phyloP scores from a whole-genome alignment of 306 rosid genomes.

The Castanea crenata region DNA sequence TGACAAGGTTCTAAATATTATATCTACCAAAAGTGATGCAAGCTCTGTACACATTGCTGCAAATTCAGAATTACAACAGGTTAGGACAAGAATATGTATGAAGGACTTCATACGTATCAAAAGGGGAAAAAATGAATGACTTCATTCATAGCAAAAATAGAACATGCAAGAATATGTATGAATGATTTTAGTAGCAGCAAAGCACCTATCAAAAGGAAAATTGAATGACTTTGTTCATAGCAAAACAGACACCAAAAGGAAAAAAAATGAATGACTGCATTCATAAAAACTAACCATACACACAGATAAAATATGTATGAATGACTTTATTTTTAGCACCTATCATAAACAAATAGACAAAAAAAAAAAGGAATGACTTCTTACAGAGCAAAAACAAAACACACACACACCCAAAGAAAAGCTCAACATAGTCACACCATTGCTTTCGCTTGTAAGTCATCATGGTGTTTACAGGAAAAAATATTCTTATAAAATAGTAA shows the following conservation, averaged over 20 bases:
- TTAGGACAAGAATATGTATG: neutral
- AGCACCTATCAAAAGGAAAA: no score
- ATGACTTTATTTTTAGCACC: neutral
- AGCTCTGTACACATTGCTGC: conserved; percentile 68
- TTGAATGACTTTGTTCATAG: no score
- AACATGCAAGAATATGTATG: no score
- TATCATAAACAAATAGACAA: neutral
- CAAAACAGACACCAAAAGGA: no score
- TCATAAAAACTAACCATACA: no score
- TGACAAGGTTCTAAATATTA: conserved; percentile 57
- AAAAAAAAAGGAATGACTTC: no score
- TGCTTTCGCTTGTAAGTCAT: neutral
- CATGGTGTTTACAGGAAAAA: neutral
- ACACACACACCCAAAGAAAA: neutral
- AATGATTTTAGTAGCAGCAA: no score
- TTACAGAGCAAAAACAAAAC: no score
- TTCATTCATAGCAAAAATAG: no score
- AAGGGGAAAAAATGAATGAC: no score
- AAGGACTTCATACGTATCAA: neutral
- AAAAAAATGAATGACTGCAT: no score
- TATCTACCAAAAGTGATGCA: conserved; percentile 57
- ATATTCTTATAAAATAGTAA: neutral
- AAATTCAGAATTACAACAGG: conserved; percentile 19
- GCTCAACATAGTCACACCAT: neutral
- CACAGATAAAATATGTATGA: no score